Evolutionary conservation across 352 stramenopile species (phyloP).

Genomic region (Phytophthora constricta): DNA sequence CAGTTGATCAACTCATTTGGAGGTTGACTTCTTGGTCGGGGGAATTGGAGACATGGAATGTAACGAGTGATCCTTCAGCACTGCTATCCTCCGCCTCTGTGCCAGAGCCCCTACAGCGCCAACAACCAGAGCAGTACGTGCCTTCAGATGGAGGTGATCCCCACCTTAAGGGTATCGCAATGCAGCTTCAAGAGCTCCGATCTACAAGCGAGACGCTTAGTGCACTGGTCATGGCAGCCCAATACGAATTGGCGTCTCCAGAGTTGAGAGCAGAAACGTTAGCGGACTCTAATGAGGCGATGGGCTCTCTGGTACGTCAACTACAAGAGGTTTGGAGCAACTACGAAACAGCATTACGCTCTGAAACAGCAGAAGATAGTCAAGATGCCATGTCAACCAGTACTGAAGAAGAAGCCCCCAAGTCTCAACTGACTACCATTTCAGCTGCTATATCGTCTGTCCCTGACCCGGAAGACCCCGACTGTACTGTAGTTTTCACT

Average conservation of each 20-base stretch:
- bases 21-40: constrained; percentile 24
- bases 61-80: constrained; percentile 11
- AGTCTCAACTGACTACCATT: neutral
- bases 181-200: constrained; percentile 46
- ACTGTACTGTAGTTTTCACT: constrained; percentile 67
- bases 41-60: constrained; percentile 33
- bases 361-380: neutral
- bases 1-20: constrained; percentile 18
- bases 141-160: constrained; percentile 5
- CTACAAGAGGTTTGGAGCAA: constrained; percentile 34
- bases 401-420: neutral
- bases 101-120: neutral
- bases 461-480: constrained; percentile 19
- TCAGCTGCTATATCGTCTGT: neutral
- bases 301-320: constrained; percentile 31
- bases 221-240: constrained; percentile 47
- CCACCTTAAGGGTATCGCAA: constrained; percentile 19
- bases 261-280: constrained; percentile 17
- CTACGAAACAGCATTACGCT: constrained; percentile 26
- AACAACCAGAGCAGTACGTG: constrained; percentile 4
- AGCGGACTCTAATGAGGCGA: constrained; percentile 19
- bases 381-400: neutral
- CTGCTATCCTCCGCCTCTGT: neutral
- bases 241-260: constrained; percentile 43
- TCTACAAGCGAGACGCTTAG: constrained; percentile 59